phyloP scores from a whole-genome alignment of 495 filamentous ascomycete species.

The Neurospora hispaniola region DNA sequence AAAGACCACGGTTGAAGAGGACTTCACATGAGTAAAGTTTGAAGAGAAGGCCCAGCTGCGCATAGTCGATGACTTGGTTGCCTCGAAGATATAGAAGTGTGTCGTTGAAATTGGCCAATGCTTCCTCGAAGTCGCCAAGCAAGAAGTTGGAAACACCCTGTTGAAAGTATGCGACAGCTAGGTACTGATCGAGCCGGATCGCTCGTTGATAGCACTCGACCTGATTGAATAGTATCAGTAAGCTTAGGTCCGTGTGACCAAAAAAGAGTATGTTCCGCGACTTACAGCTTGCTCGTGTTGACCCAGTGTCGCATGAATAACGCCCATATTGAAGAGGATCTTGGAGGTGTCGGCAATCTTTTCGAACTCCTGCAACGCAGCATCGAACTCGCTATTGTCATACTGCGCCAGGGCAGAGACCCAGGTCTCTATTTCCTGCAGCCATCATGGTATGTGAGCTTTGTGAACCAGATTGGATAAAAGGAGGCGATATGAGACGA shows the following conservation, averaged over 20 bases:
- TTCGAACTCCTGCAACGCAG: slow-evolving; percentile 70
- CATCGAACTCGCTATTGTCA: slow-evolving; percentile 93
- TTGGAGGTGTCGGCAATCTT: slow-evolving; percentile 91
- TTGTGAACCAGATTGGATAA: neutral
- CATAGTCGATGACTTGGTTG: slow-evolving; percentile 96
- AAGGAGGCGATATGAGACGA: neutral
- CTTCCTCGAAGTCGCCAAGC: slow-evolving; percentile 93
- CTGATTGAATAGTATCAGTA: slow-evolving; percentile 32
- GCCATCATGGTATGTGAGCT: slow-evolving; percentile 9
- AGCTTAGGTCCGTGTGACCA: neutral
- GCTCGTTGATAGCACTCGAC: slow-evolving; percentile 92
- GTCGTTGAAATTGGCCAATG: slow-evolving; percentile 97
- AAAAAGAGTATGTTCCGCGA: slow-evolving; percentile 8
- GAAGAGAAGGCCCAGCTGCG: slow-evolving; percentile 91
- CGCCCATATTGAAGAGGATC: slow-evolving; percentile 97
- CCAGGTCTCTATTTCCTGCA: slow-evolving; percentile 98
- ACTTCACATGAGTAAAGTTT: slow-evolving; percentile 97
- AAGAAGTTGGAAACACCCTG: slow-evolving; percentile 98
- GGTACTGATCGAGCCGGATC: slow-evolving; percentile 79
- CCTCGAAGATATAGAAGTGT: slow-evolving; percentile 89
- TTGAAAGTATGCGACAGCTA: slow-evolving; percentile 97
- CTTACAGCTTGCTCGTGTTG: slow-evolving; percentile 91
- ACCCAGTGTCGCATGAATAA: slow-evolving; percentile 95
- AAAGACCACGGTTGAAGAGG: slow-evolving; percentile 93
- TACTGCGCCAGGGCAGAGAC: slow-evolving; percentile 84